Evolutionary conservation across 2,329 filamentous ascomycete species (phyloP).

Genomic region (Cladorrhinum sp.): DNA sequence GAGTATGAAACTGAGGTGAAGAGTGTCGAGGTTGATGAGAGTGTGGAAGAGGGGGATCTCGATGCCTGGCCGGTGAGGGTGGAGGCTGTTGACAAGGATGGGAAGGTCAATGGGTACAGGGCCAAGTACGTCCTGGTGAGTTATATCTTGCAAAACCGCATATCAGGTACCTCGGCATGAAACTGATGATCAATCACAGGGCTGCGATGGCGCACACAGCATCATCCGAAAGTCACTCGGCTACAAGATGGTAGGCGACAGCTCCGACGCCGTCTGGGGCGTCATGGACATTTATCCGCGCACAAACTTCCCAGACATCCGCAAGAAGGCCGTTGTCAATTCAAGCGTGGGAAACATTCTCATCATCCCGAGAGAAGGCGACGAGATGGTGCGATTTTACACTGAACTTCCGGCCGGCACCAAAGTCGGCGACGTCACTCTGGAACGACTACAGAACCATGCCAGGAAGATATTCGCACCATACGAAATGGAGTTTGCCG

Average conservation of each 20-base stretch:
- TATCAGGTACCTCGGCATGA: constrained; percentile 44
- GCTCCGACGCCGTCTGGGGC: constrained; percentile 54
- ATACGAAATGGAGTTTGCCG: constrained; percentile 51
- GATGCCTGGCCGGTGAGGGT: constrained; percentile 45
- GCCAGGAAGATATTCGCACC: constrained; percentile 53
- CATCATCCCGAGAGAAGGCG: constrained; percentile 60
- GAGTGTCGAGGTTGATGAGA: constrained; percentile 48
- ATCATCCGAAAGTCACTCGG: constrained; percentile 49
- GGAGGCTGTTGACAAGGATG: constrained; percentile 38
- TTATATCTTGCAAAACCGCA: constrained; percentile 47
- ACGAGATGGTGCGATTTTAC: constrained; percentile 58
- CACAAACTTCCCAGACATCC: constrained; percentile 61
- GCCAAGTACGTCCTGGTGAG: constrained; percentile 53
- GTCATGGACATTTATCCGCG: constrained; percentile 55
- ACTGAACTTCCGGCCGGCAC: constrained; percentile 54
- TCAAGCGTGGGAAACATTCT: constrained; percentile 54
- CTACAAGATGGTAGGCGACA: constrained; percentile 59
- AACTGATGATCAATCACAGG: constrained; percentile 42
- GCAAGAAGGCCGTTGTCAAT: constrained; percentile 54
- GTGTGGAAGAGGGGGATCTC: constrained; percentile 32
- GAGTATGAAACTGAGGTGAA: constrained; percentile 55
- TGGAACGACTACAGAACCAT: constrained; percentile 51
- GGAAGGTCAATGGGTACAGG: constrained; percentile 38
- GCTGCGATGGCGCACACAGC: constrained; percentile 51
- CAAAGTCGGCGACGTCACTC: constrained; percentile 48